Base-by-base conservation (phyloP, 345 rosid genomes). In the Populus simonii region DNA sequence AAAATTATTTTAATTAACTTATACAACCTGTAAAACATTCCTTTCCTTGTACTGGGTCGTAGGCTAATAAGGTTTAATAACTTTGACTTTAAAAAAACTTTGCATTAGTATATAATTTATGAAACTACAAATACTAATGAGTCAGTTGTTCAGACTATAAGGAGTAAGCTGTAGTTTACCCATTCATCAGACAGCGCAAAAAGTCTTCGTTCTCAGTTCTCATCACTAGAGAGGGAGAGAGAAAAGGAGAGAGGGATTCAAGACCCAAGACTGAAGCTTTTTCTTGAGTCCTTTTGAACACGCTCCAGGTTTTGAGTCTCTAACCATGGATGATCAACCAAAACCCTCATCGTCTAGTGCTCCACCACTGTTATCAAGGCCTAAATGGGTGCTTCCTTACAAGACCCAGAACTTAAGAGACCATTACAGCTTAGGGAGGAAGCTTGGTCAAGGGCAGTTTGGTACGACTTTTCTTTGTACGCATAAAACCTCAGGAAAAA, bases 371-470 rank as follows among this genome's bases (percentile, higher is more conserved):
- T 17, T 17, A 7, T 62, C 75, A 38, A 74, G 57, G 39, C 78
- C 75, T 29, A 80, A 74, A 70, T 80, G 78, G 79, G 75, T 80
- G 67, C 75, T 76, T 71, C 71, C 75, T 17, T 5, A 70, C 72
- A 43, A 74, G 41, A 75, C 75, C 66, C 41, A 70, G 35, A 71
- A 75, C 74, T 69, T 80, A 33, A 78, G 79, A 38, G 91, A 92
- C 31, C 82, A 70, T 66, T 90, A 86, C 84, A 72, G 47, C 73
- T 22, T 85, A 12, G 95, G 95, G 59, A 83, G 82, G 71, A 83
- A 74, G n/a, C 89, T 92, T 0, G 97, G 97, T 38, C 89, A 89
- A 74, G 97, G 97, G 16, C 95, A 92, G 72, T 92, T 92, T 74
- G 97, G 97, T 4, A 90, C 91, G 29, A 90, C 97, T 17, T 89